Conservation (phyloP, 2,329 filamentous ascomycete genomes). For the Albophoma yamanashiensis region DNA sequence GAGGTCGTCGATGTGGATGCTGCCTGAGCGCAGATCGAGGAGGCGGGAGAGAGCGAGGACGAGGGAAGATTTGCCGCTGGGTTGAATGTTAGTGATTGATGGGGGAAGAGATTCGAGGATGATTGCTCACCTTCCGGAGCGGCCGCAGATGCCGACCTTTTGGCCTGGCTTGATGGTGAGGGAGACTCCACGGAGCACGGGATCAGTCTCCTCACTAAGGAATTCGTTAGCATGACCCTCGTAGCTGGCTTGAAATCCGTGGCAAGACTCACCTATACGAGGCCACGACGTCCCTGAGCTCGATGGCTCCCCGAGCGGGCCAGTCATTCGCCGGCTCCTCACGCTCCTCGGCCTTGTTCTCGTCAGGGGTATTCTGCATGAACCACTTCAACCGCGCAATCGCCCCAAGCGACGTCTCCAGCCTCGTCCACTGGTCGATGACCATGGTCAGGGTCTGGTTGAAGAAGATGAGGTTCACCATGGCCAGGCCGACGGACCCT, state of each 20-base stretch:
- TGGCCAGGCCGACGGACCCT: conserved; percentile 19
- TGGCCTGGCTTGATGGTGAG: conserved; percentile 22
- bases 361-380: conserved; percentile 12
- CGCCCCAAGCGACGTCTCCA: conserved; percentile 25
- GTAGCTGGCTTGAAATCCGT: too few relatives aligned
- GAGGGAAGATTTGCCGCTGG: conserved; percentile 39
- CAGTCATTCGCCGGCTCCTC: conserved; percentile 10
- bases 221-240: background rate
- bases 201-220: conserved; percentile 6
- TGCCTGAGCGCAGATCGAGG: conserved; percentile 26
- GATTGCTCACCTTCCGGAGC: conserved; percentile 26
- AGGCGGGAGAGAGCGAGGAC: conserved; percentile 36
- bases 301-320: conserved; percentile 15
- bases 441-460: conserved; percentile 19
- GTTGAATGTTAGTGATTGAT: background rate
- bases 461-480: conserved; percentile 16
- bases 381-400: conserved; percentile 23
- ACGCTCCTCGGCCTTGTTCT: conserved; percentile 10
- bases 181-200: conserved; percentile 8
- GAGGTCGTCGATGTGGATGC: conserved; percentile 31
- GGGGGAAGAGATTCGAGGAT: background rate
- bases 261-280: conserved; percentile 12
- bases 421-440: conserved; percentile 22
- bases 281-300: conserved; percentile 14
- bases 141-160: conserved; percentile 39